Base-by-base conservation (phyloP, 257 asterid species). In the Scutellaria barbata region DNA sequence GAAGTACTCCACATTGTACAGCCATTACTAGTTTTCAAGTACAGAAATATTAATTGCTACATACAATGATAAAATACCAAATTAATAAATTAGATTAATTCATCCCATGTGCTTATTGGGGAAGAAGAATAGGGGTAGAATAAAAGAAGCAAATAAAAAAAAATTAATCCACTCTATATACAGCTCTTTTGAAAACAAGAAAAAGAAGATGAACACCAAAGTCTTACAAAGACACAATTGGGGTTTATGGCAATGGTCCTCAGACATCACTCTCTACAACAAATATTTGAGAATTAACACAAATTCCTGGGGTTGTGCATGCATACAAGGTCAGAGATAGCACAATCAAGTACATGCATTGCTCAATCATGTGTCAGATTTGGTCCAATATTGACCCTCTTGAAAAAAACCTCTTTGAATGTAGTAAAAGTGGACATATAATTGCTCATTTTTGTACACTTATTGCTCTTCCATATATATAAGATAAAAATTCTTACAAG, bases 311-410 rank as follows among this genome's bases (percentile, higher is more conserved):
- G 9, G 18, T 20, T 20, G 17, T 22, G 18, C 9, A 17, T 55
- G 33, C 22, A 5, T 17, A 55, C 48, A 55, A 55, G 33, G 30
- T 65, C 40, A 22, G 40, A 51, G 51, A 60, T 37, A 60, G 50
- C 18, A 50, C 43, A 7, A 40, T 12, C 6, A 48, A 40, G 57
- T 43, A 43, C 51, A 57, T 66, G 69, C 55, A 50, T 41, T 37
- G 68, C 59, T 30, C 68, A 65, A 22, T 14, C 58, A 73, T 52
- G 72, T 33, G 35, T 22, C 25, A 41, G 35, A 35, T 30, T 22
- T 58, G 18, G 41, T 6, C 61, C 35, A 39, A 33, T 43, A 18
- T 7, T 11, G 25, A 47, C 42, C 50, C 68, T 58, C 16, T 10
- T 18, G 17, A 22, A 8, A 12, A 35, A 66, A 68, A 53, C 30